Evolutionary conservation across 768 basidiomycete species (phyloP).

Genomic region (Albatrellus ellisii): DNA sequence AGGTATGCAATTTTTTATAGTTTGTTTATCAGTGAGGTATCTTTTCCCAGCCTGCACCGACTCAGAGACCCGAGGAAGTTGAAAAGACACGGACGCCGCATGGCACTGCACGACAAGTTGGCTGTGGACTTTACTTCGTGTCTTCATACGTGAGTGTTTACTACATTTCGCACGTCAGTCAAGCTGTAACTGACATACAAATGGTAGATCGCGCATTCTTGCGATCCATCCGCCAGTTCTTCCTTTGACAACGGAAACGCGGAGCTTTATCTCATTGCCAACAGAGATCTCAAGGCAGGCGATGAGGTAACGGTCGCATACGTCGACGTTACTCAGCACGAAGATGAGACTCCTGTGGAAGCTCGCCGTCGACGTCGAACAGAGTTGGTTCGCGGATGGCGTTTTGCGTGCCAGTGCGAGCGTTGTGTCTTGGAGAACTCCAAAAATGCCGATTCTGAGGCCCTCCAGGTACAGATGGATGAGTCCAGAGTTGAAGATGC

Average conservation of each 20-base stretch:
- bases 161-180: neutral
- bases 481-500: constrained; percentile 34
- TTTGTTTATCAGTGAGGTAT: constrained; percentile 2
- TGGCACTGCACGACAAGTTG: constrained; percentile 66
- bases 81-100: constrained; percentile 68
- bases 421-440: constrained; percentile 46
- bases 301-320: constrained; percentile 68
- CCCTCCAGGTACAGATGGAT: constrained; percentile 27
- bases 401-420: constrained; percentile 61
- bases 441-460: constrained; percentile 6
- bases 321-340: constrained; percentile 49
- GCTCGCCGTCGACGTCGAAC: constrained; percentile 52
- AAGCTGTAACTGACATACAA: no score
- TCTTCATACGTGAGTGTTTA: constrained; percentile 49
- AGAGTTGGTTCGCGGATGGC: constrained; percentile 74
- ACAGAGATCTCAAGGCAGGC: constrained; percentile 52
- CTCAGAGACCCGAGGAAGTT: constrained; percentile 49
- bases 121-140: constrained; percentile 60
- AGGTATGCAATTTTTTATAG: constrained; percentile 28
- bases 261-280: constrained; percentile 59
- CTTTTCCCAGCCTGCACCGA: constrained; percentile 33
- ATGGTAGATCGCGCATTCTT: constrained; percentile 56
- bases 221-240: constrained; percentile 51
- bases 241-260: constrained; percentile 54
- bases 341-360: constrained; percentile 37